Conservation (phyloP, 768 basidiomycete genomes). For the Lepiota subincarnata region DNA sequence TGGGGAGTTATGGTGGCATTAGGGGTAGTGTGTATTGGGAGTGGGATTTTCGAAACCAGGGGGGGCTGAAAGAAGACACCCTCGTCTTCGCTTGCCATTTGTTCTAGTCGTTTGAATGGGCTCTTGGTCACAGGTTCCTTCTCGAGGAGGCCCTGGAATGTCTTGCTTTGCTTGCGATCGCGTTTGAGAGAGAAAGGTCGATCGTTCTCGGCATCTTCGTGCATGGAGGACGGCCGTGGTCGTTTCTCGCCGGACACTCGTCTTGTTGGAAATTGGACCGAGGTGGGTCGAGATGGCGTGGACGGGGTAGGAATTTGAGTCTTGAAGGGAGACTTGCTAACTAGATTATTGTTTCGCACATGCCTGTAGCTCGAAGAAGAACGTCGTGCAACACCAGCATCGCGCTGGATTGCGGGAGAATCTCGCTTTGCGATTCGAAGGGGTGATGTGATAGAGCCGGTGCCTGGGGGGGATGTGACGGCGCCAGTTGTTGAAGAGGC, state of each 20-base stretch:
- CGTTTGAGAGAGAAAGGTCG: conserved; percentile 66
- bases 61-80: conserved; percentile 23
- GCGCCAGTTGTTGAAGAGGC: conserved; percentile 35
- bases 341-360: conserved; percentile 71
- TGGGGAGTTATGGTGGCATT: conserved; percentile 1
- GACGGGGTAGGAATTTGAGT: conserved; percentile 54
- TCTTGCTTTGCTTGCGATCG: conserved; percentile 71
- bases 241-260: conserved; percentile 77
- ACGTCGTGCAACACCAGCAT: conserved; percentile 59
- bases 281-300: conserved; percentile 29
- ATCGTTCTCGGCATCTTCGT: conserved; percentile 69
- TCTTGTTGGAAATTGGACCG: conserved; percentile 35
- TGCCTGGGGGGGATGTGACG: conserved; percentile 27
- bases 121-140: conserved; percentile 80
- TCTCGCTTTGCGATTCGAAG: conserved; percentile 75
- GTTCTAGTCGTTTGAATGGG: conserved; percentile 53
- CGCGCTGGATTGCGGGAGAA: conserved; percentile 36
- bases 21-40: conserved; percentile 17
- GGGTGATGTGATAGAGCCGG: conserved; percentile 51
- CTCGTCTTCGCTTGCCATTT: conserved; percentile 23
- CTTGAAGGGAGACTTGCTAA: conserved; percentile 85
- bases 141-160: conserved; percentile 67
- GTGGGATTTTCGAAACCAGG: conserved; percentile 19
- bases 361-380: conserved; percentile 78
- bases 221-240: conserved; percentile 67